A percentile compares a stretch with the other conserved stretches of the same genome.
Evolutionary conservation across 2,329 filamentous ascomycete genomes (phyloP).

Genomic region (Aspergillus thermomutatus): DNA sequence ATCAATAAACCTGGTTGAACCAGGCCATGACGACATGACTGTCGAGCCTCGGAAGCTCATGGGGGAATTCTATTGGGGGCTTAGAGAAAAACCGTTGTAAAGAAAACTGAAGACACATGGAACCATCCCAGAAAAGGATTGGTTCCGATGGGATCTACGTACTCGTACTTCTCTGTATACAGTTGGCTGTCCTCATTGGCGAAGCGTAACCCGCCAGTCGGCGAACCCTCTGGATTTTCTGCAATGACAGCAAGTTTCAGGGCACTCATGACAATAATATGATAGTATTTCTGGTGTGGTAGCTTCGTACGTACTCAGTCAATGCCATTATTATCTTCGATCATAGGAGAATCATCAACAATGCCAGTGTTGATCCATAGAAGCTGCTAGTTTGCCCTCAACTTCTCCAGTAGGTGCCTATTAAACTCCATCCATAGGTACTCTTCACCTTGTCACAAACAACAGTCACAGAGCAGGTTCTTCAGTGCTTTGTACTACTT

Average conservation of each 20-base stretch:
- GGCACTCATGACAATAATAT: background rate
- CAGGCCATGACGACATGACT: constrained; percentile 18
- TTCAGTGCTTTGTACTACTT: background rate
- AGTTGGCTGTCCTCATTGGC: background rate
- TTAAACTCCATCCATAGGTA: background rate
- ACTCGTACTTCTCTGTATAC: background rate
- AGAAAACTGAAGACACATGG: background rate
- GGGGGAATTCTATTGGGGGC: background rate
- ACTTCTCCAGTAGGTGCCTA: background rate
- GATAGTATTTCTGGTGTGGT: background rate
- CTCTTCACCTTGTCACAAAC: background rate
- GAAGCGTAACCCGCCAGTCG: background rate
- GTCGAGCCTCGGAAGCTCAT: background rate
- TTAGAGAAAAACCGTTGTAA: background rate
- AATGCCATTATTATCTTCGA: background rate
- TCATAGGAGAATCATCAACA: background rate
- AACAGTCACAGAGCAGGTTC: background rate
- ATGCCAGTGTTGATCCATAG: background rate
- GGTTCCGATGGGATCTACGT: background rate
- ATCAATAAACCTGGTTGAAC: constrained; percentile 5
- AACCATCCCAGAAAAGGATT: background rate
- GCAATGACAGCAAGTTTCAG: background rate
- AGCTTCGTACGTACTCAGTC: background rate
- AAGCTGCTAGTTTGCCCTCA: background rate
- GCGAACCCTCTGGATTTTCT: background rate